Evolutionary conservation across 2,329 filamentous ascomycete species (phyloP), one percentile per base, ranked within the genome.

Genomic region (Botrytis hyacinthi): DNA sequence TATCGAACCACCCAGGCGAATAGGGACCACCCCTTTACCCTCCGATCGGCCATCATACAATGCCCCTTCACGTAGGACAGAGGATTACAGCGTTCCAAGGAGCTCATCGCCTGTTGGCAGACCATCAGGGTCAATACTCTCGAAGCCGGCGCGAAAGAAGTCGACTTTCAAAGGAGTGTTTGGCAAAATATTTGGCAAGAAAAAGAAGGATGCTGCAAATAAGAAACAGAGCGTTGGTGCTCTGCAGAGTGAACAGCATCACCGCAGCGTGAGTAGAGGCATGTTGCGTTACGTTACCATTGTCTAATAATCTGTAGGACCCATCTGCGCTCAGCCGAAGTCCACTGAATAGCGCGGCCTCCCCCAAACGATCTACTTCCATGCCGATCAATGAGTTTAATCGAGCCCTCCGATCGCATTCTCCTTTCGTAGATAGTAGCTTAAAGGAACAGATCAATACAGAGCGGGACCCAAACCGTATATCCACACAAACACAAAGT

Each of bases 351-450:
- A 70, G 78, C 65, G 74, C 85, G 85, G 75, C 81, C 84, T 29
- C 74, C 35, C 77, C 78, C 51, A 88, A 89, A 78, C 86, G 88
- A 72, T 88, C 89, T 12, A 84, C 84, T 7, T 90, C 89, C 8
- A 78, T 90, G 46, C 89, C 89, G 14, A 85, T 90, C 69, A 88
- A 86, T 63, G 89, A 91, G 77, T 89, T 86, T 75, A 87, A 89
- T 75, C 84, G 87, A 61, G 89, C 89, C 2, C 79, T 91, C 54
- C 85, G 88, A 62, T 91, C 89, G 20, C 89, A 91, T 78, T 90
- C 89, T 2, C 82, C 90, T 59, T 87, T 88, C 1, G 85, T 86
- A 2, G 85, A 88, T 54, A 87, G 89, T 22, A 75, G 86, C 86
- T 37, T 82, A 26, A 44, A 54, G 26, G 35, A 37, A 84, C 48